Evolutionary conservation across 2,329 filamentous ascomycete genomes (phyloP), one percentile per base, ranked within the genome.

Genomic region (Cytospora leucostoma): DNA sequence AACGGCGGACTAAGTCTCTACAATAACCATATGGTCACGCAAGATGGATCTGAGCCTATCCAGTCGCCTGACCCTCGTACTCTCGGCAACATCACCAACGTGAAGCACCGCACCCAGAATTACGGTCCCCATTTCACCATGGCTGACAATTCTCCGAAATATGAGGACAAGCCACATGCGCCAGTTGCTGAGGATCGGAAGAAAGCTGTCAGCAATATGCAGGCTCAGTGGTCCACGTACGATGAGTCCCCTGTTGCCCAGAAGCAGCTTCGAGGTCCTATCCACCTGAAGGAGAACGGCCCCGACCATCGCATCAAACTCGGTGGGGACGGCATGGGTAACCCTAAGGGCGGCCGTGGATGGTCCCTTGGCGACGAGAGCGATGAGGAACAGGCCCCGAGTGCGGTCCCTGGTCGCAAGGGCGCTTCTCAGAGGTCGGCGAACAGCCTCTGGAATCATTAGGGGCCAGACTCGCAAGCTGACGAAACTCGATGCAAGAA

Each of bases 111-210:
- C 61, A 82, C 81, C 71, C 92, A 93, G 75, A 86, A 91, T 73
- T 93, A 96, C 69, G 87, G 88, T 56, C 76, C 87, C 21, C 91
- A 97, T 70, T 97, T 93, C 79, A 81, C 82, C 58, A 88, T 96
- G 79, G 81, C 82, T 7, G 92, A 96, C 73, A 80, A 86, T 49
- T 86, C 86, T 65, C 85, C 87, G 38, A 78, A 77, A 11, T 74
- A 74, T 19, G 79, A 79, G 60, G 69, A 75, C 40, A 75, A 19
- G 37, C 70, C 60, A 69, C 70, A 72, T 62, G 59, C 59, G 3
- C 38, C 37, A 7, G 71, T 87, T 21, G 74, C 82, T 58, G 82
- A 86, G 60, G 84, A 87, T 67, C 85, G 85, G 67, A 82, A 85
- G 74, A 91, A 92, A 77, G 88, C 83, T 3, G 84, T 91, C 59